Percentiles rank a stretch among this genome's conserved stretches.
These are phyloP conservation scores for Arabidopsis thaliana DNA, from an alignment of 345 rosid species.

Conservation along the genomic window TAIR10.1 NC_003070.9:333501-334000, in stretches of 20 bases:
- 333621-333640: constrained; percentile 71
- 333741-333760: constrained; percentile 17
- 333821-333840: constrained; percentile 19
- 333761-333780: constrained; percentile 7
- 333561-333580: constrained; percentile 99
- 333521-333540: constrained; percentile 99
- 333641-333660: constrained; percentile 30
- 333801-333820: constrained; percentile 30
- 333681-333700: constrained; percentile 5
- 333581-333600: constrained; percentile 99
- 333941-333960: constrained; percentile 98
- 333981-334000: constrained; percentile 99
- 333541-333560: constrained; percentile 98
- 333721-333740: constrained; percentile 25
- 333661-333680: constrained; percentile 10
- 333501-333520: constrained; percentile 99
- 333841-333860: constrained; percentile 12
- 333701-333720: constrained; percentile 12
- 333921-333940: constrained; percentile 96
- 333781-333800: constrained; percentile 1
- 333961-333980: constrained; percentile 97
- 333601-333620: constrained; percentile 97
- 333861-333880: constrained; percentile 8
- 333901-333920: constrained; percentile 89
- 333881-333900: constrained; percentile 34